Percentiles rank a stretch among this genome's conserved stretches.
phyloP scores from a whole-genome alignment of 768 basidiomycete genomes.

The Tricholoma flavovirens region DNA sequence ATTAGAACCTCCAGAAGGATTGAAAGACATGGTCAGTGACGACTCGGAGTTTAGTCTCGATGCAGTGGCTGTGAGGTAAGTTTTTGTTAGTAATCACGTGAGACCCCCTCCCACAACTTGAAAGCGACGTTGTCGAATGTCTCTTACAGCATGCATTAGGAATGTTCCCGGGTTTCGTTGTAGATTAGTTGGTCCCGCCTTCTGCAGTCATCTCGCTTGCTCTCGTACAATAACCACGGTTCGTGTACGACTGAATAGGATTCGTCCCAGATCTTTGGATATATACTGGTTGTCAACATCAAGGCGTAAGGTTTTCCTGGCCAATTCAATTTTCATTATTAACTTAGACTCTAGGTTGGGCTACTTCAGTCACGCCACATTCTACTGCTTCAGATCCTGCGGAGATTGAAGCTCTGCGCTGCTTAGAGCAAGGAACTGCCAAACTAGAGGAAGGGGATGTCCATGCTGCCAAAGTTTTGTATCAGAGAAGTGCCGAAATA shows the following conservation, averaged over 20 bases:
- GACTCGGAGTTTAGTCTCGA: slow-evolving; percentile 9
- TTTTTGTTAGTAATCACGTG: slow-evolving; percentile 14
- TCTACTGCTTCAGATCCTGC: slow-evolving; percentile 82
- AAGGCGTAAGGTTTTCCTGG: slow-evolving; percentile 25
- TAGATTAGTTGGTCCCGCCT: neutral
- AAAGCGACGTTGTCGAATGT: slow-evolving; percentile 13
- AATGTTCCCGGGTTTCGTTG: neutral
- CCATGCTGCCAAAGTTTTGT: slow-evolving; percentile 67
- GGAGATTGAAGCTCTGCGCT: slow-evolving; percentile 70
- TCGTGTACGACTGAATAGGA: slow-evolving; percentile 11
- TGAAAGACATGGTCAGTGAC: slow-evolving; percentile 27
- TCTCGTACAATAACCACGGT: slow-evolving; percentile 11
- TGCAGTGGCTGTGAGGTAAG: slow-evolving; percentile 1
- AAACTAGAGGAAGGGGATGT: slow-evolving; percentile 87
- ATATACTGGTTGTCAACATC: slow-evolving; percentile 13
- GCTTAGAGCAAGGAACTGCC: slow-evolving; percentile 77
- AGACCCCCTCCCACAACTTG: no score
- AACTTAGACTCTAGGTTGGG: slow-evolving; percentile 51
- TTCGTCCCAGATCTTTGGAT: slow-evolving; percentile 16
- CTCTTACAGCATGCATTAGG: slow-evolving; percentile 12
- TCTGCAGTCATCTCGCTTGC: slow-evolving; percentile 10
- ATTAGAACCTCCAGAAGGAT: slow-evolving; percentile 16
- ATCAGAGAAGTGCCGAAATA: slow-evolving; percentile 75
- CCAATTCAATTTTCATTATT: neutral
- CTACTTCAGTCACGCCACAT: slow-evolving; percentile 73